Conservation (phyloP, 495 filamentous ascomycete species). For the Xylaria telfairii region DNA sequence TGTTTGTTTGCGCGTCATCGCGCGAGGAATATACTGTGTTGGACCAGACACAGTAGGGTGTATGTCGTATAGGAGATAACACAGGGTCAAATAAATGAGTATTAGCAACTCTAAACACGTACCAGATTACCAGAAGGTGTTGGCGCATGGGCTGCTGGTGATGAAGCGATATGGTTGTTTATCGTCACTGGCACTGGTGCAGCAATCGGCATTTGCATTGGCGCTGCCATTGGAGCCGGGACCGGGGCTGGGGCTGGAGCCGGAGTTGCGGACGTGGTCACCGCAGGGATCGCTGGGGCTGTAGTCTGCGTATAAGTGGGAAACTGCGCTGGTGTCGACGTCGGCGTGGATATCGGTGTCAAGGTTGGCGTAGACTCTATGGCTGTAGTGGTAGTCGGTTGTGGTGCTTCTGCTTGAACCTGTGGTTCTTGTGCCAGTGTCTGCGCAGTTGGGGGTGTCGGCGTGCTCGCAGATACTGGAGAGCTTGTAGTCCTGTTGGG, state of each 20-base stretch:
- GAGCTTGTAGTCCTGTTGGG: constrained; percentile 5
- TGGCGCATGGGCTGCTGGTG: constrained; percentile 41
- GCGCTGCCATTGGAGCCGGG: neutral
- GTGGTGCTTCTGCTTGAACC: constrained; percentile 4
- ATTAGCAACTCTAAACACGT: constrained; percentile 15
- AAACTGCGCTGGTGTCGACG: constrained; percentile 12
- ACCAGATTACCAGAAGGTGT: constrained; percentile 40
- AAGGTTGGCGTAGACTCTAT: neutral
- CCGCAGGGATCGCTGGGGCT: no score
- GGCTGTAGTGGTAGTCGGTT: neutral
- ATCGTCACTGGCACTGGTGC: constrained; percentile 15
- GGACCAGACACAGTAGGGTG: constrained; percentile 1
- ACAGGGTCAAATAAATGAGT: constrained; percentile 14
- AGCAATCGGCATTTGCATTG: constrained; percentile 22
- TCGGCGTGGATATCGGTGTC: neutral
- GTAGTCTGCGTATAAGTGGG: constrained; percentile 11
- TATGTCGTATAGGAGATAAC: neutral
- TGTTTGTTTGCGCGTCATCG: neutral
- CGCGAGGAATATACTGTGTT: neutral
- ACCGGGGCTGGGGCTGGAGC: neutral
- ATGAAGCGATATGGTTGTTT: constrained; percentile 30
- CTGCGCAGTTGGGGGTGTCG: neutral
- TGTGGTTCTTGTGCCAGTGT: constrained; percentile 15
- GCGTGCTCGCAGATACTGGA: constrained; percentile 8
- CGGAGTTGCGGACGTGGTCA: no score